A percentile compares a stretch with the other conserved stretches of the same genome.
Evolutionary conservation across 2,329 filamentous ascomycete genomes (phyloP).

Genomic region (Colletotrichum sp.): DNA sequence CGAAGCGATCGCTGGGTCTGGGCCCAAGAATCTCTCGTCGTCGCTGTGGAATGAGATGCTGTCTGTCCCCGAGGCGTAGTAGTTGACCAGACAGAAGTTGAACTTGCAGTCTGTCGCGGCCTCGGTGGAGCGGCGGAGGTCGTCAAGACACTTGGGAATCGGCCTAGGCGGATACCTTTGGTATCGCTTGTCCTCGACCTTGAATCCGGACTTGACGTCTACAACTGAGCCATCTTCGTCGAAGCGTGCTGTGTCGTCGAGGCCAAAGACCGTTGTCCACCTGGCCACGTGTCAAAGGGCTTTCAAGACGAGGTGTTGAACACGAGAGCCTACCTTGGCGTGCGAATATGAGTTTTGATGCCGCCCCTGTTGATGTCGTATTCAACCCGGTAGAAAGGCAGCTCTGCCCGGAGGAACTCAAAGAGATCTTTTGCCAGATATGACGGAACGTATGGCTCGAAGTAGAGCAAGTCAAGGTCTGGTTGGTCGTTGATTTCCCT

Average conservation of each 20-base stretch:
- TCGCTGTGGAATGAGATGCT: conserved; percentile 83
- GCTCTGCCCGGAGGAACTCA: conserved; percentile 70
- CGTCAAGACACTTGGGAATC: conserved; percentile 72
- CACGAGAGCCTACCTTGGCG: conserved; percentile 43
- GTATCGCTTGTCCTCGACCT: conserved; percentile 58
- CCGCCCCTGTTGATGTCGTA: conserved; percentile 74
- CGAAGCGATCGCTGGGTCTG: conserved; percentile 74
- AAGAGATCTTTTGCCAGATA: conserved; percentile 66
- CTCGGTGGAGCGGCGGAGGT: conserved; percentile 68
- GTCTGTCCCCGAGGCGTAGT: conserved; percentile 78
- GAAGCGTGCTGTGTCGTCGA: conserved; percentile 70
- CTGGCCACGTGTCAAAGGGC: conserved; percentile 18
- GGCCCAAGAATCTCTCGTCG: conserved; percentile 78
- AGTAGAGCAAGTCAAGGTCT: conserved; percentile 77
- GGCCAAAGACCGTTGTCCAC: conserved; percentile 61
- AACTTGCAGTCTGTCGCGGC: conserved; percentile 69
- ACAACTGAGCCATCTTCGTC: conserved; percentile 44
- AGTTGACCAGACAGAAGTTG: conserved; percentile 84
- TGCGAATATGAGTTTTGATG: conserved; percentile 64
- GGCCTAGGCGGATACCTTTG: conserved; percentile 66
- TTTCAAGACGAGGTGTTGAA: neutral
- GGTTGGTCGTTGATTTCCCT: conserved; percentile 68
- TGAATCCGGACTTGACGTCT: conserved; percentile 46
- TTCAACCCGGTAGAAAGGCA: conserved; percentile 78
- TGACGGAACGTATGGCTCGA: conserved; percentile 72